These are phyloP conservation scores for Talaromyces liani DNA, from an alignment of 495 filamentous ascomycete species.

Conservation along the genomic window DNA sequence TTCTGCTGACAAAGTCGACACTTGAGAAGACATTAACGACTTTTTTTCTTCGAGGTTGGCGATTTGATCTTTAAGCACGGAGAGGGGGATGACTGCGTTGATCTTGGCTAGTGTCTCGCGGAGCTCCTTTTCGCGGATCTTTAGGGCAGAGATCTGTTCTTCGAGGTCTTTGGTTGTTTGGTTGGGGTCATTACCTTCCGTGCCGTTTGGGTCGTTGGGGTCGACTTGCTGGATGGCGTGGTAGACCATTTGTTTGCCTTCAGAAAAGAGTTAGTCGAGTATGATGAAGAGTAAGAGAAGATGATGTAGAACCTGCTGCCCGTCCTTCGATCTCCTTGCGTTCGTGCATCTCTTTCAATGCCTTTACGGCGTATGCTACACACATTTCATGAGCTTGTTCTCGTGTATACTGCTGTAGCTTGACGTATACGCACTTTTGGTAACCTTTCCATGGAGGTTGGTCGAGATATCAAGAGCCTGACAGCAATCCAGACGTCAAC, in stretches of 20 bases:
- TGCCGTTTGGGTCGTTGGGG: slow-evolving; percentile 27
- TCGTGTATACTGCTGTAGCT: neutral
- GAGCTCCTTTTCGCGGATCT: slow-evolving; percentile 43
- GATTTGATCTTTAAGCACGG: slow-evolving; percentile 42
- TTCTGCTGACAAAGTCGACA: slow-evolving; percentile 27
- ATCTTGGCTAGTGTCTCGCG: slow-evolving; percentile 41
- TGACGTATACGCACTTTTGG: slow-evolving; percentile 42
- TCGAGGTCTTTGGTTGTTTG: slow-evolving; percentile 43
- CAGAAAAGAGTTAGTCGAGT: neutral
- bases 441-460: slow-evolving; percentile 62
- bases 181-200: slow-evolving; percentile 40
- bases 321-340: slow-evolving; percentile 50
- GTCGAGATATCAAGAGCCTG: slow-evolving; percentile 58
- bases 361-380: slow-evolving; percentile 52
- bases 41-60: slow-evolving; percentile 39
- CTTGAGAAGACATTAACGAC: slow-evolving; percentile 25
- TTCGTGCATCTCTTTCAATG: slow-evolving; percentile 57
- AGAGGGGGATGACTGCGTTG: slow-evolving; percentile 41
- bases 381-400: neutral
- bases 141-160: slow-evolving; percentile 38
- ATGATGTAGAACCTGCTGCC: slow-evolving; percentile 7
- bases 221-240: slow-evolving; percentile 47
- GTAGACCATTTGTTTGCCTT: slow-evolving; percentile 59
- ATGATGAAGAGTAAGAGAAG: neutral
- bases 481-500: slow-evolving; percentile 1